These are phyloP conservation scores for Saccharomyces hybrid DNA, from an alignment of 1,139 yeast species.

Conservation along the genomic window DNA sequence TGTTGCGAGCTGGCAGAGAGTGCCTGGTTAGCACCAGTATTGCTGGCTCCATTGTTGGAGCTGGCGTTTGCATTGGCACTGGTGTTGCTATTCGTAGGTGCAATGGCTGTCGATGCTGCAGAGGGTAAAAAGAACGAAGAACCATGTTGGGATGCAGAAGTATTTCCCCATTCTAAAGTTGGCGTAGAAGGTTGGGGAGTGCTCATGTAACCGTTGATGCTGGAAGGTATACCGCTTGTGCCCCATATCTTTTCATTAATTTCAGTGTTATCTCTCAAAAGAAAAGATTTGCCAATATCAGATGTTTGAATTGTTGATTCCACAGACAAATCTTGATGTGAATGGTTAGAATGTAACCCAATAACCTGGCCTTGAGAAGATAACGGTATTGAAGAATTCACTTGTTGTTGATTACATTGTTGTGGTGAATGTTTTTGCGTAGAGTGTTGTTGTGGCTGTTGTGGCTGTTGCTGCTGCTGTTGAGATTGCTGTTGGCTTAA, in stretches of 20 bases:
- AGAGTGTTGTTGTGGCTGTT: constrained; percentile 8
- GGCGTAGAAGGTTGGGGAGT: constrained; percentile 31
- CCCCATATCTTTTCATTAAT: constrained; percentile 39
- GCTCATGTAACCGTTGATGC: constrained; percentile 25
- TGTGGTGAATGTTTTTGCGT: not conserved
- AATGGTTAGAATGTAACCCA: constrained; percentile 10
- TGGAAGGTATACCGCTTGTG: constrained; percentile 32
- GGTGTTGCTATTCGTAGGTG: constrained; percentile 1
- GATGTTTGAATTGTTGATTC: constrained; percentile 13
- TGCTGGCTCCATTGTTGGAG: not conserved
- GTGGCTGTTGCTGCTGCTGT: constrained; percentile 8
- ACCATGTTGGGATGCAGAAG: constrained; percentile 9
- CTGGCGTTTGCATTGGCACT: not conserved
- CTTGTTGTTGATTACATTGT: not conserved
- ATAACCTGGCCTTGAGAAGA: not conserved
- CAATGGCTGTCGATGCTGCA: not conserved
- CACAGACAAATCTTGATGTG: constrained; percentile 5
- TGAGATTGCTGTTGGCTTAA: constrained; percentile 5
- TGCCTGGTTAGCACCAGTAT: constrained; percentile 1
- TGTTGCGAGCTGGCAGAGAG: constrained; percentile 21
- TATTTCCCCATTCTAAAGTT: constrained; percentile 27
- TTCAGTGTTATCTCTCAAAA: constrained; percentile 47
- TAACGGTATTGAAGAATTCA: constrained; percentile 8
- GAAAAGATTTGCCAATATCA: constrained; percentile 46
- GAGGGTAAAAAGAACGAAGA: constrained; percentile 14